Conservation (phyloP, 345 rosid genomes). For the Sonneratia caseolaris region DNA sequence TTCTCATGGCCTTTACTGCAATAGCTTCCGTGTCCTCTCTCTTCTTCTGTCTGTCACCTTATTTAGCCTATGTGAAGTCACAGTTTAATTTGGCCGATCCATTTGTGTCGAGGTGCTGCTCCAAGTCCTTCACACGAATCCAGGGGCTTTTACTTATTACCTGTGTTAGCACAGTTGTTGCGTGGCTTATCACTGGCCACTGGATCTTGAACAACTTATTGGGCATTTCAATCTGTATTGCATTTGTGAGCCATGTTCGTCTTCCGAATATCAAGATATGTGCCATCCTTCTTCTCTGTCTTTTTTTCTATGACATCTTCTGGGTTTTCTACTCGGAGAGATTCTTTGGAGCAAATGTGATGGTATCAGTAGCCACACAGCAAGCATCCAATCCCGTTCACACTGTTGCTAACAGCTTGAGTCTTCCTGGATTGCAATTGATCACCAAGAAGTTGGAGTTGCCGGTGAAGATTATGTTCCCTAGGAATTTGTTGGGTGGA, state of each 20-base stretch:
- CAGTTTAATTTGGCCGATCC: conserved; percentile 74
- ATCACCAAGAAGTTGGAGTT: conserved; percentile 92
- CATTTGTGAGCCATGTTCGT: conserved; percentile 94
- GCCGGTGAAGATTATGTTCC: conserved; percentile 89
- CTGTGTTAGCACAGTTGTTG: conserved; percentile 50
- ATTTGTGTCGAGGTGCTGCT: conserved; percentile 75
- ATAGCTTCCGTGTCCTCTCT: conserved; percentile 82
- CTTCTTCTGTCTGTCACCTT: conserved; percentile 73
- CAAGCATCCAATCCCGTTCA: conserved; percentile 97
- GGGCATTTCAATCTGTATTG: conserved; percentile 90
- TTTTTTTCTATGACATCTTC: conserved; percentile 91
- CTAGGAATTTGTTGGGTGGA: conserved; percentile 73
- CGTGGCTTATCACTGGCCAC: conserved; percentile 96
- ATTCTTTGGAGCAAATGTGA: conserved; percentile 94
- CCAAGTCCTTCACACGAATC: conserved; percentile 63
- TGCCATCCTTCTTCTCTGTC: conserved; percentile 72
- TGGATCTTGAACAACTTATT: conserved; percentile 89
- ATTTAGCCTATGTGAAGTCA: conserved; percentile 44
- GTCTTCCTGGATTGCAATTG: conserved; percentile 87
- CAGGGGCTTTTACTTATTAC: conserved; percentile 51
- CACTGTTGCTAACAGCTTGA: conserved; percentile 85
- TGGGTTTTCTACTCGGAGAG: conserved; percentile 99
- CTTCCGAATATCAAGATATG: conserved; percentile 93
- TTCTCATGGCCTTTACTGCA: conserved; percentile 86
- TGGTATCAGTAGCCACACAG: conserved; percentile 98